Evolutionary conservation across 106 monocot genomes (phyloP), one percentile per base, ranked within the genome.

Genomic region (Dioscorea zingiberensis): DNA sequence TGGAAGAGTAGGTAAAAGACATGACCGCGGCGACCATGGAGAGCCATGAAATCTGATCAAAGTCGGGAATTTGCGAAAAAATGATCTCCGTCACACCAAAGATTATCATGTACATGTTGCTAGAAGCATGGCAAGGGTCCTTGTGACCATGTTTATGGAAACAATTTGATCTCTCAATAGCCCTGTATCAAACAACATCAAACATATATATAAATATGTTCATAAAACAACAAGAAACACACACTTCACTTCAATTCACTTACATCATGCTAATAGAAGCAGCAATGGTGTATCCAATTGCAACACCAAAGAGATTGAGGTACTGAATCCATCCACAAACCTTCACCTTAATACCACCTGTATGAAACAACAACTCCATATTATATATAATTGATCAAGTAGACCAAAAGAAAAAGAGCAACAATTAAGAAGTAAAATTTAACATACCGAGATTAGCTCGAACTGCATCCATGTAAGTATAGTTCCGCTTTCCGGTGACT

Each of bases 1-100:
- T 91, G 72, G 68, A 55, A 5, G 91, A 91, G 68, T 87, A 91
- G 53, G 86, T 81, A 81, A 91, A 84, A 63, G 91, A 91, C 91
- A 91, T 91, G 70, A 81, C 73, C 7, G 91, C 86, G 53, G 91
- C 91, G 58, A 91, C 60, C 56, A 84, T 81, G 24, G 91, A 91
- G 56, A 91, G 87, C 86, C 86, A 91, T 57, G 63, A 91, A 22
- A 91, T 74, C 75, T 91, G 63, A 58, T 87, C 71, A 67, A 91
- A 87, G 64, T 91, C 68, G 0, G 87, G 91, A 23, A 91, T 83
- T 63, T 91, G 91, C 7, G 91, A 91, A 70, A 91, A 81, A 17
- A 87, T 6, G 17, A 91, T 78, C 75, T 88, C 55, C 0, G 46
- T 62, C 11, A 78, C 44, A 13, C 81, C 91, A 54, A 84, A 91